Conservation (phyloP, 2,329 filamentous ascomycete species). For the Neoarthrinium moseri region DNA sequence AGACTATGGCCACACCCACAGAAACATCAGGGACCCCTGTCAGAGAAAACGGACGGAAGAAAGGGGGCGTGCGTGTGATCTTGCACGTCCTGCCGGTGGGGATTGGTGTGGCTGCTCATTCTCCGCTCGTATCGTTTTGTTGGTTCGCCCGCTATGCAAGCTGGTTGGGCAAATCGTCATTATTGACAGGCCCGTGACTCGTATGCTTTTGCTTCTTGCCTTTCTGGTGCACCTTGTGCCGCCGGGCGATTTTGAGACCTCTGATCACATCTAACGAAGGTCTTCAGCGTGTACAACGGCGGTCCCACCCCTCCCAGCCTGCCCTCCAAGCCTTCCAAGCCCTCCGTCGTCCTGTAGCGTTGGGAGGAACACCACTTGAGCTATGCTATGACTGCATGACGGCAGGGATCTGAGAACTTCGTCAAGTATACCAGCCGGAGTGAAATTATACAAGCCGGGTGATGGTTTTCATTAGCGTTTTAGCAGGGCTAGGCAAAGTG, state of each 20-base stretch:
- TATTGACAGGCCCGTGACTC: conserved; percentile 31
- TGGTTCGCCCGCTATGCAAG: conserved; percentile 17
- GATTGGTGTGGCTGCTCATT: conserved; percentile 23
- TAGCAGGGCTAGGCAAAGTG: conserved; percentile 4
- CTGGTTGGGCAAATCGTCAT: conserved; percentile 30
- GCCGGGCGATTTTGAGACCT: conserved; percentile 2
- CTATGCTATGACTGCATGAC: background rate
- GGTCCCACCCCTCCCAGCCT: too few relatives aligned
- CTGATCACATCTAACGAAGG: too few relatives aligned
- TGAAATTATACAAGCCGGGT: too few relatives aligned
- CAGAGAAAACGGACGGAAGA: conserved; percentile 13
- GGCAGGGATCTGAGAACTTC: background rate
- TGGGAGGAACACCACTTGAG: background rate
- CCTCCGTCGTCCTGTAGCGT: conserved; percentile 2
- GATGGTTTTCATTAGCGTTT: conserved; percentile 6
- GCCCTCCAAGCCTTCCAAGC: background rate
- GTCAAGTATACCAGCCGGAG: too few relatives aligned
- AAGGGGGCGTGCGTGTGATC: conserved; percentile 28
- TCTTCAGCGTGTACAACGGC: too few relatives aligned
- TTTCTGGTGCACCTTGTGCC: conserved; percentile 10
- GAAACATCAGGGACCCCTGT: background rate
- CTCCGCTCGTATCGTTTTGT: conserved; percentile 25
- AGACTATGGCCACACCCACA: conserved; percentile 6
- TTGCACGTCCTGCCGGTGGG: conserved; percentile 7
- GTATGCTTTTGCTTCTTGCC: conserved; percentile 25